A percentile compares a stretch with the other conserved stretches of the same genome.
Evolutionary conservation across 2,329 filamentous ascomycete species (phyloP).

Genomic region (Keithomyces neogunnii): DNA sequence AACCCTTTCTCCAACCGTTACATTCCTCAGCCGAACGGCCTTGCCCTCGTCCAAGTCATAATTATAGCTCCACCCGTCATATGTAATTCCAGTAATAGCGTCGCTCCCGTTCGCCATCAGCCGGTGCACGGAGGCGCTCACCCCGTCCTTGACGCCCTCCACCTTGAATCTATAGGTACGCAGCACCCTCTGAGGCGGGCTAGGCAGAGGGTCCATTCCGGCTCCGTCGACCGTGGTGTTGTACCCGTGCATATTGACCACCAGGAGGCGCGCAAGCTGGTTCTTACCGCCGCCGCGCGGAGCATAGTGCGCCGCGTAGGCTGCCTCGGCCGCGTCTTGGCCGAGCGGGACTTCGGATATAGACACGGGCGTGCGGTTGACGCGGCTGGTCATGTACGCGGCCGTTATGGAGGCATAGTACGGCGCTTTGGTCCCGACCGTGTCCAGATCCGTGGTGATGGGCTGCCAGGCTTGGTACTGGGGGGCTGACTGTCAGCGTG

Average conservation of each 20-base stretch:
- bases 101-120: slow-evolving; percentile 55
- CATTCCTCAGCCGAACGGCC: slow-evolving; percentile 45
- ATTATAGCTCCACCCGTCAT: slow-evolving; percentile 54
- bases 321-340: slow-evolving; percentile 31
- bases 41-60: slow-evolving; percentile 45
- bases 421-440: slow-evolving; percentile 50
- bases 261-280: slow-evolving; percentile 36
- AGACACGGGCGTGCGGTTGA: slow-evolving; percentile 20
- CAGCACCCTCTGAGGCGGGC: slow-evolving; percentile 19
- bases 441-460: slow-evolving; percentile 36
- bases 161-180: slow-evolving; percentile 31
- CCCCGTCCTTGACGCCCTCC: slow-evolving; percentile 20
- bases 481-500: background rate
- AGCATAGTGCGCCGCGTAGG: slow-evolving; percentile 38
- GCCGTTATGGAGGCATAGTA: slow-evolving; percentile 56
- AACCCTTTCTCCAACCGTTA: slow-evolving; percentile 41
- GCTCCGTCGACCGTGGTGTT: slow-evolving; percentile 46
- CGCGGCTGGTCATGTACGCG: slow-evolving; percentile 31
- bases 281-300: slow-evolving; percentile 29
- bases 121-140: slow-evolving; percentile 32
- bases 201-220: slow-evolving; percentile 13
- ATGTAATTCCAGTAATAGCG: slow-evolving; percentile 52
- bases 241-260: slow-evolving; percentile 51
- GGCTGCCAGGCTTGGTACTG: slow-evolving; percentile 54
- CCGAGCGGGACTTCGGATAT: slow-evolving; percentile 39